Conservation (phyloP, 225 moss, liverwort and hornwort species). For the Anthoceros angustus region DNA sequence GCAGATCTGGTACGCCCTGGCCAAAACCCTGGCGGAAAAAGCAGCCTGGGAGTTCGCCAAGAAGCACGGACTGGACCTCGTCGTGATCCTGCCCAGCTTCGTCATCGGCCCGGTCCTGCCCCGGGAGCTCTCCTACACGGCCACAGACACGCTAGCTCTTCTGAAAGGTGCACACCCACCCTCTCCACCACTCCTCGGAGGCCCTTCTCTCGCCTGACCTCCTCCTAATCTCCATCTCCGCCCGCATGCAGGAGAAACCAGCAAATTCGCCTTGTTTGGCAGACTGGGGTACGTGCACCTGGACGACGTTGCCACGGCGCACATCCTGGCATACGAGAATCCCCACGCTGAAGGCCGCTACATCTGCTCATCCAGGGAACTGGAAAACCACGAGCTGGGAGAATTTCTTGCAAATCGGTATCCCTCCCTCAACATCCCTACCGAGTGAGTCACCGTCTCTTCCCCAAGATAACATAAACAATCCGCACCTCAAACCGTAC, state of each 20-base stretch:
- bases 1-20: conserved; percentile 45
- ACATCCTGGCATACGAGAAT: conserved; percentile 28
- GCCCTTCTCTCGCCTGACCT: not conserved
- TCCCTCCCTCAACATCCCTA: conserved; percentile 22
- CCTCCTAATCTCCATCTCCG: conserved; percentile 8
- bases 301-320: conserved; percentile 31
- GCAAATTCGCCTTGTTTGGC: conserved; percentile 7
- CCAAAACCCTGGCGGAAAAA: conserved; percentile 33
- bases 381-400: conserved; percentile 22
- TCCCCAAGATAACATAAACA: not conserved
- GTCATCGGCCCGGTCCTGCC: conserved; percentile 36
- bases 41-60: conserved; percentile 30
- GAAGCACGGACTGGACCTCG: conserved; percentile 14
- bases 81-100: conserved; percentile 25
- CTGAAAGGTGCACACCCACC: conserved; percentile 18
- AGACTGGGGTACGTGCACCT: conserved; percentile 26
- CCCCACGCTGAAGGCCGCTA: conserved; percentile 21
- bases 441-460: conserved; percentile 16
- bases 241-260: conserved; percentile 20
- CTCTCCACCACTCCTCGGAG: too few relatives aligned
- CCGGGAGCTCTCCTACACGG: conserved; percentile 28
- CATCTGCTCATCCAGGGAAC: conserved; percentile 31
- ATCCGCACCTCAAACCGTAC: not conserved
- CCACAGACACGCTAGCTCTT: conserved; percentile 32
- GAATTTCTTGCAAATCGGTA: conserved; percentile 15